A percentile compares a stretch with the other conserved stretches of the same genome.
phyloP scores from a whole-genome alignment of 2,329 filamentous ascomycete species.

The Cordyceps cateniannulata region DNA sequence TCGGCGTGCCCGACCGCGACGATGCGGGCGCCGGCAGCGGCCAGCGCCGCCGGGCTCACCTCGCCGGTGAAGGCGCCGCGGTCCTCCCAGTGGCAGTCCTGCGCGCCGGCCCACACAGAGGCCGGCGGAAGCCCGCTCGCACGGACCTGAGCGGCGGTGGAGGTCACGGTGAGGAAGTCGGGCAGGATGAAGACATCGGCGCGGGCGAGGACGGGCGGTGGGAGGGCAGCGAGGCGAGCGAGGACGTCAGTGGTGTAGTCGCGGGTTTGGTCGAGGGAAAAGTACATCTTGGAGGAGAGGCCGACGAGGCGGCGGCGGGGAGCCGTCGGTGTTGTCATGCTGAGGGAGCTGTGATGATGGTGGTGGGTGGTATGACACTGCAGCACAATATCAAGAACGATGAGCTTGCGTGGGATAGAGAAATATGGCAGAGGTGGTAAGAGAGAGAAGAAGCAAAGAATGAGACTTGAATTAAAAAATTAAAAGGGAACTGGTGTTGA shows the following conservation, averaged over 20 bases:
- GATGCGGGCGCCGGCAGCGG: slow-evolving; percentile 61
- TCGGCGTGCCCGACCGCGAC: slow-evolving; percentile 81
- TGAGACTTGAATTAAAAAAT: background rate
- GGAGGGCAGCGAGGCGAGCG: slow-evolving; percentile 35
- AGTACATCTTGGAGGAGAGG: slow-evolving; percentile 77
- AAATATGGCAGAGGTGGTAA: background rate
- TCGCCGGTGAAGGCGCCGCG: slow-evolving; percentile 72
- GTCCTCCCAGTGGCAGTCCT: slow-evolving; percentile 67
- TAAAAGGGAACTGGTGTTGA: background rate
- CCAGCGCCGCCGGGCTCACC: slow-evolving; percentile 62
- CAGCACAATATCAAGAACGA: background rate
- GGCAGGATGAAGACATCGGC: slow-evolving; percentile 73
- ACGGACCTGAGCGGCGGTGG: slow-evolving; percentile 41
- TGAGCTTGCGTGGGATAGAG: background rate
- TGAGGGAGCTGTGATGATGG: background rate
- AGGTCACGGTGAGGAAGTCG: slow-evolving; percentile 64
- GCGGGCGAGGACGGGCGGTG: slow-evolving; percentile 36
- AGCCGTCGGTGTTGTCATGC: slow-evolving; percentile 21
- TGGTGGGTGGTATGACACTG: too few species aligned
- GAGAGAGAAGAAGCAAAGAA: background rate
- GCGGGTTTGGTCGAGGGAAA: slow-evolving; percentile 57
- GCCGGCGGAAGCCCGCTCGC: slow-evolving; percentile 24
- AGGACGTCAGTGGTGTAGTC: slow-evolving; percentile 47
- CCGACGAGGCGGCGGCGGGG: slow-evolving; percentile 59
- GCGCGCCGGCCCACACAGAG: slow-evolving; percentile 57